These are phyloP conservation scores for Aspergillus oerlinghausenensis DNA, from an alignment of 2,329 filamentous ascomycete genomes.

Conservation along the genomic window DNA sequence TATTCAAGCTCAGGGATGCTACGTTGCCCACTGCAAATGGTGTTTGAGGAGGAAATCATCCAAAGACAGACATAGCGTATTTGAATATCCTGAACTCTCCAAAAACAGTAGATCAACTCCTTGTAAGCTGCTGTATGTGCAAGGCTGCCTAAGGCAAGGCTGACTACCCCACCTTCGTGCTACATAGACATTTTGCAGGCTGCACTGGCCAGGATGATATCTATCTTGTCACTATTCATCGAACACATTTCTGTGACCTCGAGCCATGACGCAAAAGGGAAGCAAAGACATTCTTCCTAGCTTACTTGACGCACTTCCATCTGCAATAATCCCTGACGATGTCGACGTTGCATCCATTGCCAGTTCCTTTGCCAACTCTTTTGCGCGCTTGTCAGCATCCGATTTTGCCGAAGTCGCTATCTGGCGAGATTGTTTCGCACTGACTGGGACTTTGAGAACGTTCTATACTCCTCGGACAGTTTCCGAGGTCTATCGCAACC, in stretches of 20 bases:
- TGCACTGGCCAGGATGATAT: no score
- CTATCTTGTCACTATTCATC: no score
- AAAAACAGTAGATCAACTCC: neutral
- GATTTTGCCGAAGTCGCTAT: neutral
- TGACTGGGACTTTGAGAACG: neutral
- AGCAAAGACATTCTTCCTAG: neutral
- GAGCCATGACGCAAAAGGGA: neutral
- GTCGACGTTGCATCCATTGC: neutral
- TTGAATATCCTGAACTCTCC: neutral
- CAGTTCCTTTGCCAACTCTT: neutral
- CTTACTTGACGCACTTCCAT: neutral
- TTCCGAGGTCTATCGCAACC: neutral
- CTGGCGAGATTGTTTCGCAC: neutral
- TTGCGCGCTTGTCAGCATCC: neutral
- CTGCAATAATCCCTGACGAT: neutral
- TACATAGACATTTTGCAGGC: no score
- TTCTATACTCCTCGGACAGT: neutral
- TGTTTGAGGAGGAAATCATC: neutral
- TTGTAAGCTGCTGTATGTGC: neutral
- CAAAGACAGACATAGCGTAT: neutral
- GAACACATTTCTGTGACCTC: no score
- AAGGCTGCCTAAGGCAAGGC: no score
- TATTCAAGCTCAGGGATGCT: conserved; percentile 12
- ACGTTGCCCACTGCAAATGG: neutral
- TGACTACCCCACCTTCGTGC: no score